Percentiles rank a stretch among this genome's conserved stretches.
Evolutionary conservation across 495 filamentous ascomycete species (phyloP).

Genomic region (Neurospora sp.): DNA sequence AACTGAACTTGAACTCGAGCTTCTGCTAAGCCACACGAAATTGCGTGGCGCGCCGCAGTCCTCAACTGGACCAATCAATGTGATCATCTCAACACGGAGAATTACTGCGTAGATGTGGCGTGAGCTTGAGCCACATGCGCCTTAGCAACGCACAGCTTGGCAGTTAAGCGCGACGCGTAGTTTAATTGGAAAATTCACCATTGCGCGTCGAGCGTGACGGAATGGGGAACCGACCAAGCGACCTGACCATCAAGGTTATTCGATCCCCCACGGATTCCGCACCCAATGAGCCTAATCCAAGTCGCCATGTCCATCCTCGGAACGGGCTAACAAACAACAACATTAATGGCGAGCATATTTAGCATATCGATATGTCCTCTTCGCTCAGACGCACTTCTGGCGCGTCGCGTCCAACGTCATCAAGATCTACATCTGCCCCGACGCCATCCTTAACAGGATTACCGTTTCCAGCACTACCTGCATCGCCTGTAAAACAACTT

Average conservation of each 20-base stretch:
- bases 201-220: not conserved
- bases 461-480: not conserved
- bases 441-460: conserved; percentile 19
- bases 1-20: not conserved
- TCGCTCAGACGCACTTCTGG: conserved; percentile 16
- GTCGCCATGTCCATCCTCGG: not conserved
- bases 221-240: not conserved
- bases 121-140: not conserved
- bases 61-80: not conserved
- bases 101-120: not conserved
- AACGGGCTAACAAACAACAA: not conserved
- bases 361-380: conserved; percentile 26
- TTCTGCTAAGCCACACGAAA: not conserved
- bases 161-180: conserved; percentile 2
- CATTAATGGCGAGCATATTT: conserved; percentile 12
- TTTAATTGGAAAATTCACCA: not conserved
- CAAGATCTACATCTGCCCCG: conserved; percentile 18
- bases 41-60: not conserved
- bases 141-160: not conserved
- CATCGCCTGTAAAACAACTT: not conserved
- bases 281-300: not conserved
- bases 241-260: not conserved
- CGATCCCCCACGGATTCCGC: not conserved
- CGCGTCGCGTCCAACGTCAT: conserved; percentile 27
- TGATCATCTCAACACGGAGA: not conserved